Evolutionary conservation across 2,329 filamentous ascomycete species (phyloP), one percentile per base, ranked within the genome.

Genomic region (Monilinia laxa): DNA sequence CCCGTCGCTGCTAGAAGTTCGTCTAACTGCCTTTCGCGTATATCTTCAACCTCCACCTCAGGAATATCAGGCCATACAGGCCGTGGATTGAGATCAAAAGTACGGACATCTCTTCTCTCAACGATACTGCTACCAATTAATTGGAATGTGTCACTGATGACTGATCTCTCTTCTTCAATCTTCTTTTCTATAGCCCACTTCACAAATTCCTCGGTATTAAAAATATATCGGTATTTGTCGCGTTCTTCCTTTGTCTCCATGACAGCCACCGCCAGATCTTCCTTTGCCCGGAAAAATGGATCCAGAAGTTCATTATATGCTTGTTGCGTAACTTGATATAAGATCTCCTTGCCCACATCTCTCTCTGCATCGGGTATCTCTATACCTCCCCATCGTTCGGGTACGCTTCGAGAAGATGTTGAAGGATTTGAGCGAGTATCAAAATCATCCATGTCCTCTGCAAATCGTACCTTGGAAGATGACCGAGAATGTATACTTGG

Each of bases 281-380:
- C 94, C 70, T 90, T 89, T 5, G 84, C 82, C 71, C 90, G 90
- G 80, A 99, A 99, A 0, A 99, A 82, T 1, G 88, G 84, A 74
- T 98, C 92, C 0, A 99, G 85, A 2, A 98, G 81, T 78, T 98
- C 93, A 74, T 98, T 97, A 79, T 97, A 92, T 0, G 92, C 90
- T 77, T 97, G 90, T 77, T 97, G 93, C 0, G 92, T 93, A 42
- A 96, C 88, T 76, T 97, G 91, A 74, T 96, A 97, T 1, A 98
- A 81, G 4, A 97, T 90, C 75, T 98, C 76, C 63, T 77, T 77
- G 20, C 76, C 92, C 7, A 92, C 88, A 76, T 97, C 93, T 68
- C 85, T 85, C 76, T 97, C 93, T 0, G 90, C 88, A 71, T 91
- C 87, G 0, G 91, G 90, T 20, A 96, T 88, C 63, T 92, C 90